Conservation (phyloP, 2,329 filamentous ascomycete species). For the Aspergillus melleus region DNA sequence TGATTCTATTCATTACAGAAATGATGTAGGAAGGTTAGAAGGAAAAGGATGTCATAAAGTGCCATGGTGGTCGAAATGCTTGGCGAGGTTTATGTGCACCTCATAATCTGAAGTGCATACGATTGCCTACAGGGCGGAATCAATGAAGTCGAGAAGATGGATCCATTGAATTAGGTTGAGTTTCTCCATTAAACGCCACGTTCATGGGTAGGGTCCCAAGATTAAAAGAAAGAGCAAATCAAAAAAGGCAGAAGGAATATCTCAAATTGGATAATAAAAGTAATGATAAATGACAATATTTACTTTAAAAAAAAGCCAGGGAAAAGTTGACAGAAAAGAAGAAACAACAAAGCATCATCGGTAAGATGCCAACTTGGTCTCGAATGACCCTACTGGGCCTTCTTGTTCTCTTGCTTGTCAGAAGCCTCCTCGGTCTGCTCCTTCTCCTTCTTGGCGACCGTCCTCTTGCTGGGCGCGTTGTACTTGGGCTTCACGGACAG, state of each 20-base stretch:
- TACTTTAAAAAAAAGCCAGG: conserved; percentile 1
- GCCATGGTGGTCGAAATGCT: too few relatives aligned
- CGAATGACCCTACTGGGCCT: conserved; percentile 17
- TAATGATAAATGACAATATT: conserved; percentile 3
- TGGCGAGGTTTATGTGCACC: too few relatives aligned
- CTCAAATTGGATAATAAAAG: neutral
- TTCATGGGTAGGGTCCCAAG: too few relatives aligned
- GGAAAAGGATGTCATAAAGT: too few relatives aligned
- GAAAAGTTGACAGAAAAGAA: conserved; percentile 1
- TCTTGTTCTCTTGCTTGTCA: conserved; percentile 20
- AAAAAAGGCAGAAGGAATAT: neutral
- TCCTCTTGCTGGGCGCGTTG: conserved; percentile 18
- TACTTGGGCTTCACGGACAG: conserved; percentile 36
- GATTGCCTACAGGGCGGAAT: too few relatives aligned
- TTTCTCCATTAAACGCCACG: too few relatives aligned
- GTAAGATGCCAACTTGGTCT: neutral
- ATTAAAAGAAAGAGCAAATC: neutral
- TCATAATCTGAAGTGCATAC: too few relatives aligned
- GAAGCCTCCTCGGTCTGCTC: conserved; percentile 15
- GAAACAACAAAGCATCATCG: conserved; percentile 1
- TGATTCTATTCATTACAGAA: too few relatives aligned
- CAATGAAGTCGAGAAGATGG: too few relatives aligned
- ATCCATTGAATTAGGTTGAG: too few relatives aligned
- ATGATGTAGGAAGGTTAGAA: too few relatives aligned
- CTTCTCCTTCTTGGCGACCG: conserved; percentile 11